Conservation (phyloP, 768 basidiomycete genomes). For the Tephrocybe rancida region DNA sequence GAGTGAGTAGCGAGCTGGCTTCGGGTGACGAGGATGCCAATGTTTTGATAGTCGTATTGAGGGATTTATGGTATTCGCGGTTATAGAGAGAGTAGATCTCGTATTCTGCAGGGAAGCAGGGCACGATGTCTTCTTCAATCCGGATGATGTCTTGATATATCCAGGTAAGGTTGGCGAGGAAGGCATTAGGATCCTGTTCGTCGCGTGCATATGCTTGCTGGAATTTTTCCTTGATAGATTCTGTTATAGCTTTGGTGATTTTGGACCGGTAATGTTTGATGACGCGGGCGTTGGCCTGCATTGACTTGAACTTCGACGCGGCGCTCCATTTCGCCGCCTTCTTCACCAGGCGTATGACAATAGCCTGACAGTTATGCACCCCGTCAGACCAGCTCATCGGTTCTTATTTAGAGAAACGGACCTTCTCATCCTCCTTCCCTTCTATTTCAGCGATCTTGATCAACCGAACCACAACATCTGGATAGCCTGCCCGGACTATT, state of each 20-base stretch:
- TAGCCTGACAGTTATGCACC: conserved; percentile 56
- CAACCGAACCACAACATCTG: conserved; percentile 87
- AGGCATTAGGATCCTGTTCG: conserved; percentile 65
- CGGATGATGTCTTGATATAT: conserved; percentile 94
- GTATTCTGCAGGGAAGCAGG: conserved; percentile 91
- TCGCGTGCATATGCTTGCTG: conserved; percentile 64
- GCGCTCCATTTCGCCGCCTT: conserved; percentile 92
- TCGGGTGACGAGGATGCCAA: conserved; percentile 78
- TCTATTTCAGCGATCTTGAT: conserved; percentile 95
- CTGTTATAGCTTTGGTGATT: conserved; percentile 76
- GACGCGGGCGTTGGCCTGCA: conserved; percentile 89
- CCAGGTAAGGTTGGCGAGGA: conserved; percentile 83
- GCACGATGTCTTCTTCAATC: conserved; percentile 88
- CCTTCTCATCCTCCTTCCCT: conserved; percentile 94
- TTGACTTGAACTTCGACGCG: conserved; percentile 89
- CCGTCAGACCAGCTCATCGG: neutral
- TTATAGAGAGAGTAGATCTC: conserved; percentile 84
- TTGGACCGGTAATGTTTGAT: conserved; percentile 96
- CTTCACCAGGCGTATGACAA: conserved; percentile 92
- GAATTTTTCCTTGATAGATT: conserved; percentile 75
- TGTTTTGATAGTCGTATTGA: conserved; percentile 72
- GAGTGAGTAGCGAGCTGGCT: conserved; percentile 81
- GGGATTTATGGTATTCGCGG: conserved; percentile 86
- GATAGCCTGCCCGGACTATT: conserved; percentile 78
- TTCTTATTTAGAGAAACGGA: conserved; percentile 25